These are phyloP conservation scores for Acorus calamus DNA, from an alignment of 106 monocot species.

Conservation along the genomic window DNA sequence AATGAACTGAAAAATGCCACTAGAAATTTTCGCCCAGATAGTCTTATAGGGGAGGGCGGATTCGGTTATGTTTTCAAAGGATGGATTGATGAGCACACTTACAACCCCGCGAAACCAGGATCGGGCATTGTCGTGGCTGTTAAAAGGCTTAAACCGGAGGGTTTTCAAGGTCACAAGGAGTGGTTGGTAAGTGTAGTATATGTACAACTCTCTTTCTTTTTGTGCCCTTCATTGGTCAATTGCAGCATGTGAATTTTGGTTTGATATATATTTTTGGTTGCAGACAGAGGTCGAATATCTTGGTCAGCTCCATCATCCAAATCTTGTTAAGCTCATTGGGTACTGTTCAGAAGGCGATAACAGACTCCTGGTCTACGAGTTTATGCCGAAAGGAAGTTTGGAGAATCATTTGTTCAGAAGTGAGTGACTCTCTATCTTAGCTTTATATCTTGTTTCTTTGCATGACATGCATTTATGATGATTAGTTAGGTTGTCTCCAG, in stretches of 20 bases:
- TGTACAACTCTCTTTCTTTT: neutral
- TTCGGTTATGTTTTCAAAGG: constrained; percentile 90
- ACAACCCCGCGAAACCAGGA: constrained; percentile 51
- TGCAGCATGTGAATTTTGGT: neutral
- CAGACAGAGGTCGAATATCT: constrained; percentile 94
- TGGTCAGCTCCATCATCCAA: constrained; percentile 75
- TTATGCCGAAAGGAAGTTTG: constrained; percentile 86
- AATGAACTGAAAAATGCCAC: constrained; percentile 65
- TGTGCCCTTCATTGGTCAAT: neutral
- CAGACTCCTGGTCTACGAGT: constrained; percentile 81
- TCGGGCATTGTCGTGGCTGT: constrained; percentile 72
- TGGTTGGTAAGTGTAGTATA: constrained; percentile 51
- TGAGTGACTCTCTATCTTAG: constrained; percentile 17
- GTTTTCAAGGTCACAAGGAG: constrained; percentile 93
- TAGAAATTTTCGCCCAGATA: constrained; percentile 70
- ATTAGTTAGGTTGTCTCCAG: neutral
- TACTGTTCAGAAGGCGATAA: constrained; percentile 86
- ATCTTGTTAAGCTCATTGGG: constrained; percentile 81
- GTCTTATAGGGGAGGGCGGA: constrained; percentile 82
- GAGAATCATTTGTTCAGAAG: constrained; percentile 90
- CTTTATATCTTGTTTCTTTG: neutral
- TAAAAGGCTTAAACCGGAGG: constrained; percentile 92
- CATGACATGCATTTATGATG: neutral
- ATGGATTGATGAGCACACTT: constrained; percentile 74
- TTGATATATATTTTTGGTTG: neutral